Conservation (phyloP, 192 early-diverging fungal genomes). For the Coemansia sp. region DNA sequence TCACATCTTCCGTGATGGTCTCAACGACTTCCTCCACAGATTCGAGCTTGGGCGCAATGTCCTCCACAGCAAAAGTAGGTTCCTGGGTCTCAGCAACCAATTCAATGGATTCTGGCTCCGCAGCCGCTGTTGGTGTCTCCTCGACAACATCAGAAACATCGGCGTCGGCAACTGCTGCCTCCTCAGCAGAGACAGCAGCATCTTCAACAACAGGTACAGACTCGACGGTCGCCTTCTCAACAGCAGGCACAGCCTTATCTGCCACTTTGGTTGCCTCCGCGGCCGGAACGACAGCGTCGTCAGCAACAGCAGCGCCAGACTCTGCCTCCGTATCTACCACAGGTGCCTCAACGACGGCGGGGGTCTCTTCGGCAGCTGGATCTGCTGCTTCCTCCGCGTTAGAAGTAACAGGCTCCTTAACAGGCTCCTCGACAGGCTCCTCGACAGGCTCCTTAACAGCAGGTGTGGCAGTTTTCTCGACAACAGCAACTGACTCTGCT, state of each 20-base stretch:
- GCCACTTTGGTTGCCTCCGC: not conserved
- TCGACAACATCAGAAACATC: no score
- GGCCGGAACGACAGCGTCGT: not conserved
- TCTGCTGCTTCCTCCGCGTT: not conserved
- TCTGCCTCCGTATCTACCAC: not conserved
- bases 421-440: slow-evolving; percentile 4
- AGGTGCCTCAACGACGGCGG: not conserved
- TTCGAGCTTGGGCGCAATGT: no score
- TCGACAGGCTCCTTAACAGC: not conserved
- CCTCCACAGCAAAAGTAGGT: no score
- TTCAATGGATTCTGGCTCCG: not conserved
- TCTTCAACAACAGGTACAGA: slow-evolving; percentile 4
- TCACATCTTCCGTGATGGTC: no score
- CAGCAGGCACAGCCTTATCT: not conserved
- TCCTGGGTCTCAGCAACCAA: not conserved
- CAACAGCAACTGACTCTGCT: not conserved
- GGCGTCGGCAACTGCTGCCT: not conserved
- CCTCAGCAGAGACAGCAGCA: not conserved
- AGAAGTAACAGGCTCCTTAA: not conserved
- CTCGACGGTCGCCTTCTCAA: not conserved
- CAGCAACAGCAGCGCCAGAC: not conserved
- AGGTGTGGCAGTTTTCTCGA: not conserved
- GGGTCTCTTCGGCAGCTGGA: not conserved
- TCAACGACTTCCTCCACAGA: no score
- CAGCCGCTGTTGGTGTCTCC: slow-evolving; percentile 1